Evolutionary conservation across 768 basidiomycete genomes (phyloP).

Genomic region (Heimioporus sp.): DNA sequence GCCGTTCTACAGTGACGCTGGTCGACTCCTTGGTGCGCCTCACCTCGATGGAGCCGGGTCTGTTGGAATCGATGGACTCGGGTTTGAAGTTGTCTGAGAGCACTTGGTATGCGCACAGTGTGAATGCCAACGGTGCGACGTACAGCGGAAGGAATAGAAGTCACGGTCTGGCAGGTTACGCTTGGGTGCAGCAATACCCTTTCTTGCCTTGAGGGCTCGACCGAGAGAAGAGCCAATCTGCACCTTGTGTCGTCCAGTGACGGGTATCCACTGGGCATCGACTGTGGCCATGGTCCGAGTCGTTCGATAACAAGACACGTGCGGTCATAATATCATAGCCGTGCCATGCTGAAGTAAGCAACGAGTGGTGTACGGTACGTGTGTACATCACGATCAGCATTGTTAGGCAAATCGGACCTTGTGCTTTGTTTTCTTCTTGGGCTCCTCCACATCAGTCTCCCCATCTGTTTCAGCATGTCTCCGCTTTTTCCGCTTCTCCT

Average conservation of each 20-base stretch:
- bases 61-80: slow-evolving; percentile 61
- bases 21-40: slow-evolving; percentile 51
- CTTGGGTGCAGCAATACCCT: slow-evolving; percentile 45
- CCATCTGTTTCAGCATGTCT: slow-evolving; percentile 42
- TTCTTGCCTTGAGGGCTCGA: slow-evolving; percentile 68
- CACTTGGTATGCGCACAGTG: neutral
- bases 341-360: slow-evolving; percentile 29
- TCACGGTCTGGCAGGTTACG: slow-evolving; percentile 58
- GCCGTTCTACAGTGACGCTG: slow-evolving; percentile 60
- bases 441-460: slow-evolving; percentile 36
- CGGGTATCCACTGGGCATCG: slow-evolving; percentile 53
- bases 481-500: slow-evolving; percentile 68
- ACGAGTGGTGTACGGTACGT: neutral
- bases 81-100: slow-evolving; percentile 74
- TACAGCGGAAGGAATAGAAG: slow-evolving; percentile 79
- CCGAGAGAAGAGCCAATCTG: slow-evolving; percentile 59
- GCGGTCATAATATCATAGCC: slow-evolving; percentile 15
- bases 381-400: no score
- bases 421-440: slow-evolving; percentile 38
- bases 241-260: slow-evolving; percentile 57
- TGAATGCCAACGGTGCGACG: slow-evolving; percentile 25
- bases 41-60: slow-evolving; percentile 64
- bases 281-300: slow-evolving; percentile 43
- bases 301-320: slow-evolving; percentile 21
- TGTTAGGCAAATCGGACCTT: slow-evolving; percentile 16